phyloP scores from a whole-genome alignment of 441 rosid genomes.

The Kokia cookei region DNA sequence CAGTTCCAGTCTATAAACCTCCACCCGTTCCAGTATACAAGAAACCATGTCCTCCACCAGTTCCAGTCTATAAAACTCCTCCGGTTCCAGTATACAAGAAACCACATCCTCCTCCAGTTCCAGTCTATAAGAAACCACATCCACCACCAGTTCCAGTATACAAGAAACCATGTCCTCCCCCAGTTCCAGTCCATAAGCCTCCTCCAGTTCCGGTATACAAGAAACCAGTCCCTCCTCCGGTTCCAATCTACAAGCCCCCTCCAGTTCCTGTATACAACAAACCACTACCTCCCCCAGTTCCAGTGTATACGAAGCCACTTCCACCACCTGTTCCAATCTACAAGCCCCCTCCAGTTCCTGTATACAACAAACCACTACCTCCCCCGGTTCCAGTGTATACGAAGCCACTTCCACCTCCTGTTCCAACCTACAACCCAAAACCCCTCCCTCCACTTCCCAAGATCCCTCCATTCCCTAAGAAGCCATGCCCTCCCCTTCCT shows the following conservation, averaged over 20 bases:
- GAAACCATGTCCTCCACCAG: neutral
- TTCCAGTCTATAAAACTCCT: conserved; percentile 14
- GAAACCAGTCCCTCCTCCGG: conserved; percentile 21
- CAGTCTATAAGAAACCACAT: neutral
- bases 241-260: conserved; percentile 31
- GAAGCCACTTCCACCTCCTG: conserved; percentile 21
- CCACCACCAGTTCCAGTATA: conserved; percentile 32
- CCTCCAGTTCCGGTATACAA: neutral
- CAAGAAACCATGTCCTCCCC: conserved; percentile 5
- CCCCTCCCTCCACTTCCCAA: conserved; percentile 34
- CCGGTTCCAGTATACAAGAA: neutral
- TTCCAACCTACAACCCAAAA: conserved; percentile 23
- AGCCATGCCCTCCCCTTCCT: neutral
- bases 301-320: conserved; percentile 8
- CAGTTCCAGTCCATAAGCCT: conserved; percentile 16
- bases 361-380: neutral
- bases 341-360: conserved; percentile 24
- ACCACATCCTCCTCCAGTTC: conserved; percentile 21
- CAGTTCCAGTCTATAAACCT: conserved; percentile 18
- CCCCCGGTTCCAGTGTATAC: conserved; percentile 12
- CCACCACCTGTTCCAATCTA: neutral
- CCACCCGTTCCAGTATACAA: conserved; percentile 4
- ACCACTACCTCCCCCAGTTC: conserved; percentile 21
- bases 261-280: conserved; percentile 5
- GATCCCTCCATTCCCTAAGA: conserved; percentile 17